Percentiles rank a stretch among this genome's conserved stretches.
Evolutionary conservation across 352 stramenopile genomes (phyloP).

Genomic region (Phytophthora ramorum): DNA sequence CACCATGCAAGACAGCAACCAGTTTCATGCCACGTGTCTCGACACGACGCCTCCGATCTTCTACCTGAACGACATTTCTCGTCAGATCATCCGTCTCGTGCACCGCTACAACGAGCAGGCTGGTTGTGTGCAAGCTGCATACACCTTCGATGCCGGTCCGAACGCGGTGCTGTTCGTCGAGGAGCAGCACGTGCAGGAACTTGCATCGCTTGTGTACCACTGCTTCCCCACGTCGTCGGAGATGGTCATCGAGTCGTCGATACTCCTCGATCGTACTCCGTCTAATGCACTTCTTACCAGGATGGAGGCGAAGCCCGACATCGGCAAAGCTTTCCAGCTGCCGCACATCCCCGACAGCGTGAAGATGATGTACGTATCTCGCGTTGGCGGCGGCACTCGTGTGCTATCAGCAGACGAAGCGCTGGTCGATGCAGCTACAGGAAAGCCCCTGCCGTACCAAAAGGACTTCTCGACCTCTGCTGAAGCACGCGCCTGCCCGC

Average conservation of each 20-base stretch:
- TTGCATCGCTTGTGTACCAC: slow-evolving; percentile 64
- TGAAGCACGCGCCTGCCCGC: slow-evolving; percentile 7
- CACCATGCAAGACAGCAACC: slow-evolving; percentile 99
- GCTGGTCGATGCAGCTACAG: slow-evolving; percentile 57
- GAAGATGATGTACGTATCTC: slow-evolving; percentile 78
- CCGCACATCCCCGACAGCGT: slow-evolving; percentile 38
- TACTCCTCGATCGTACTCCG: slow-evolving; percentile 24
- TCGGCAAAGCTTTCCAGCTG: slow-evolving; percentile 25
- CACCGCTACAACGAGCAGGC: slow-evolving; percentile 94
- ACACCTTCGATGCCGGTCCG: slow-evolving; percentile 99
- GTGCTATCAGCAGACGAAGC: slow-evolving; percentile 47
- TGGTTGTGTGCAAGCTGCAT: slow-evolving; percentile 87
- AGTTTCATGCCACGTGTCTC: slow-evolving; percentile 98
- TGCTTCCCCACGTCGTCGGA: slow-evolving; percentile 48
- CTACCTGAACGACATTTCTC: slow-evolving; percentile 97
- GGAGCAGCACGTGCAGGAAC: slow-evolving; percentile 64
- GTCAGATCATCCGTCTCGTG: slow-evolving; percentile 85
- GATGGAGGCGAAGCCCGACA: slow-evolving; percentile 21
- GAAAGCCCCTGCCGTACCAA: slow-evolving; percentile 37
- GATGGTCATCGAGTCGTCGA: slow-evolving; percentile 47
- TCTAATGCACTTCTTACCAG: slow-evolving; percentile 28
- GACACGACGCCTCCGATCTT: slow-evolving; percentile 99
- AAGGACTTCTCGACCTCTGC: slow-evolving; percentile 4
- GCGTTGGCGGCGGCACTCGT: slow-evolving; percentile 57
- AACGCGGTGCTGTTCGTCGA: slow-evolving; percentile 97